Evolutionary conservation across 192 early-diverging fungal genomes (phyloP).

Genomic region (Linnemannia schmuckeri): DNA sequence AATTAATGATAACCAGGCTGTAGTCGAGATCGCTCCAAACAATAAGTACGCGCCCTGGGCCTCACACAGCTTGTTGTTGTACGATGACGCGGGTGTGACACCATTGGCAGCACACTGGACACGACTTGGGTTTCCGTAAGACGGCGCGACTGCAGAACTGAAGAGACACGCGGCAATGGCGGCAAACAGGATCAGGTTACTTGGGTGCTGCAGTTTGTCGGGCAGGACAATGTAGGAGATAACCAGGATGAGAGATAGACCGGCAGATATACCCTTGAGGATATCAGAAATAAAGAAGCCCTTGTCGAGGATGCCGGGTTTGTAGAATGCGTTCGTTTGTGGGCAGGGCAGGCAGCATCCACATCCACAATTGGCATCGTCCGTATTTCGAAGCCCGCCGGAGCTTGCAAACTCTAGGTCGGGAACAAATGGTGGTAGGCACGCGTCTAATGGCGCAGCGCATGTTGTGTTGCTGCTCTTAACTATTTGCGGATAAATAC

Average conservation of each 20-base stretch:
- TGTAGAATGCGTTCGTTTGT: constrained; percentile 58
- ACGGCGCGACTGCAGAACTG: constrained; percentile 39
- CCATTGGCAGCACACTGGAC: constrained; percentile 50
- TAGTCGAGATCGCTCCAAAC: constrained; percentile 55
- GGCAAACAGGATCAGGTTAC: constrained; percentile 57
- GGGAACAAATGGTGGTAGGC: constrained; percentile 49
- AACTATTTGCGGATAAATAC: neutral
- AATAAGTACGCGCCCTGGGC: constrained; percentile 57
- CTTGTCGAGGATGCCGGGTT: constrained; percentile 39
- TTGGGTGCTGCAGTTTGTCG: constrained; percentile 60
- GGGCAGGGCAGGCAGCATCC: constrained; percentile 65
- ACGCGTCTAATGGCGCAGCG: constrained; percentile 21
- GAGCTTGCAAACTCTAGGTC: constrained; percentile 33
- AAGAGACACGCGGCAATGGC: constrained; percentile 49
- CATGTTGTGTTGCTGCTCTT: constrained; percentile 37
- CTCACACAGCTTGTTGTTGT: constrained; percentile 52
- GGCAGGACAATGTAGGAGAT: constrained; percentile 60
- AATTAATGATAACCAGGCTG: constrained; percentile 52
- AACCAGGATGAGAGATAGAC: constrained; percentile 45
- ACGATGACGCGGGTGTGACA: constrained; percentile 31
- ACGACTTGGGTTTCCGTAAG: constrained; percentile 47
- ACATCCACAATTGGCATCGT: constrained; percentile 32
- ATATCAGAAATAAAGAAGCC: constrained; percentile 60
- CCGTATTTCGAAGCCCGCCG: constrained; percentile 31
- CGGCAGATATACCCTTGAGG: constrained; percentile 52